Percentiles rank a stretch among this genome's conserved stretches.
phyloP scores from a whole-genome alignment of 2,329 filamentous ascomycete species.

The Phialophora expanda region DNA sequence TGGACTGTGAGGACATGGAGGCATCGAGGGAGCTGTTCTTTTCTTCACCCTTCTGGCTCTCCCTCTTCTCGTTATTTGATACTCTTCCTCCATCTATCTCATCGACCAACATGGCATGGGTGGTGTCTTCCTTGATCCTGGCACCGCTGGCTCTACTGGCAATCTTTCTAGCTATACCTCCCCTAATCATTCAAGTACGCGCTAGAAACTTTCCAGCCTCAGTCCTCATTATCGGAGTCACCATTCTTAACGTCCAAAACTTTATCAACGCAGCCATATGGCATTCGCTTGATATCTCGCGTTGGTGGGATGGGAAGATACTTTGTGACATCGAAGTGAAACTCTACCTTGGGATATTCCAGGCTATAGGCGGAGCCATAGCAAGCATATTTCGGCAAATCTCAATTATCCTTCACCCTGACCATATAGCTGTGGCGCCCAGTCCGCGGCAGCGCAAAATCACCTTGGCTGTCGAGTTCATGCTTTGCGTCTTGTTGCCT shows the following conservation, averaged over 20 bases:
- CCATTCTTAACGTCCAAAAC: constrained; percentile 62
- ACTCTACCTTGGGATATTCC: constrained; percentile 59
- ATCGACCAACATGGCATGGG: constrained; percentile 14
- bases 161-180: constrained; percentile 46
- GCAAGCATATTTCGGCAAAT: constrained; percentile 66
- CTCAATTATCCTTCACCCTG: constrained; percentile 64
- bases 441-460: constrained; percentile 56
- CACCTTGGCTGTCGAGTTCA: constrained; percentile 57
- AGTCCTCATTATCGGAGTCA: constrained; percentile 61
- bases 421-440: constrained; percentile 58
- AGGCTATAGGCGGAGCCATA: constrained; percentile 60
- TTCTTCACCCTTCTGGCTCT: background rate
- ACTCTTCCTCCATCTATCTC: background rate
- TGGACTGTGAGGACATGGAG: background rate
- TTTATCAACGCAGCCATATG: constrained; percentile 69
- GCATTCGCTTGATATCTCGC: constrained; percentile 60
- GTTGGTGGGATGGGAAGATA: constrained; percentile 63
- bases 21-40: background rate
- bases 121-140: constrained; percentile 19
- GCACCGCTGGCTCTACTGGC: constrained; percentile 25
- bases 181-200: constrained; percentile 64
- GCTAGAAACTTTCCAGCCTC: constrained; percentile 66
- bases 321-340: constrained; percentile 71
- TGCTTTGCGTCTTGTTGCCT: constrained; percentile 63
- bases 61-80: background rate